Conservation (phyloP, 1,284 basidiomycete genomes). For the Porodaedalea pini region DNA sequence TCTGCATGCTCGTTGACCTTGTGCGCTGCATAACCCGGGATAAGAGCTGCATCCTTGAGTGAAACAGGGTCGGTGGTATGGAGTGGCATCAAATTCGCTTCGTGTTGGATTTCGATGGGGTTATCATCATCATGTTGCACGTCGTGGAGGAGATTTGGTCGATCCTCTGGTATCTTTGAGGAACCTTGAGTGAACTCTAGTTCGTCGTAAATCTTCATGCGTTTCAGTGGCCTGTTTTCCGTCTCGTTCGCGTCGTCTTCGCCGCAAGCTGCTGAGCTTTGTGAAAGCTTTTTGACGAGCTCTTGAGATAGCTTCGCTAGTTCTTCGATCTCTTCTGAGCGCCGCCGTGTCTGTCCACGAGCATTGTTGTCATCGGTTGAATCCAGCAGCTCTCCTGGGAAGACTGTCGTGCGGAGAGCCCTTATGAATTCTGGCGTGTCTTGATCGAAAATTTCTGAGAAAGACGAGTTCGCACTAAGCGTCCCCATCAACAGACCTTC, state of each 20-base stretch:
- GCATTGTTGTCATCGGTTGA: conserved; percentile 12
- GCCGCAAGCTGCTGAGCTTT: conserved; percentile 25
- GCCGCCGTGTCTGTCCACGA: not conserved
- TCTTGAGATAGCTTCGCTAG: conserved; percentile 19
- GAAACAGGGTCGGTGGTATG: conserved; percentile 43
- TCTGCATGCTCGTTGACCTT: conserved; percentile 68
- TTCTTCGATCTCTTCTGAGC: conserved; percentile 4
- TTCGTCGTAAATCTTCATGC: conserved; percentile 80
- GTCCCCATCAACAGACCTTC: conserved; percentile 4
- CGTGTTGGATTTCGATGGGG: not conserved
- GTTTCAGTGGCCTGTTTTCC: conserved; percentile 87
- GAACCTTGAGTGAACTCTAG: conserved; percentile 14
- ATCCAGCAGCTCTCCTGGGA: conserved; percentile 43
- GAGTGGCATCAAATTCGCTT: conserved; percentile 28
- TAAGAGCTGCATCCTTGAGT: conserved; percentile 37
- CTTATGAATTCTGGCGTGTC: conserved; percentile 55
- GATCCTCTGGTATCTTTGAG: not conserved
- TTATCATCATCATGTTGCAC: conserved; percentile 1
- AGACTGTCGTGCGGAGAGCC: conserved; percentile 41
- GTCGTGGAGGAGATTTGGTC: not conserved
- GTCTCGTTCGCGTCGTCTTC: conserved; percentile 36
- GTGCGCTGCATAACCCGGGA: conserved; percentile 62
- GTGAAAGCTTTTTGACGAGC: conserved; percentile 11
- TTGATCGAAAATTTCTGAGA: conserved; percentile 37
- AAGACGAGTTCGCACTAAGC: conserved; percentile 13